Evolutionary conservation across 2,329 filamentous ascomycete species (phyloP).

Genomic region (Penicillium hesseltinei): DNA sequence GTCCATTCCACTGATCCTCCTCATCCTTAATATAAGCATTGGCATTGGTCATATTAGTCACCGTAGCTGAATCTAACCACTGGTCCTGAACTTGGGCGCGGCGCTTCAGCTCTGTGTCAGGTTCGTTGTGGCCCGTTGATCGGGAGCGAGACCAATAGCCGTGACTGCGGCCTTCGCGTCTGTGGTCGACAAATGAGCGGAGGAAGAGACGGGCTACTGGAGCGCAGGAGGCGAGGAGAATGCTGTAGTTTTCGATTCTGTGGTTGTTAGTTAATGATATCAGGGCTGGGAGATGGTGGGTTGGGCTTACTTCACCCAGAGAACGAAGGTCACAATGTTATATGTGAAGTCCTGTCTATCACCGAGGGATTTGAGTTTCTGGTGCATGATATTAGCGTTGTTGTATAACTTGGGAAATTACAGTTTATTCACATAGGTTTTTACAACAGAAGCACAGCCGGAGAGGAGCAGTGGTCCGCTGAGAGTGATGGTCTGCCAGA

Average conservation of each 20-base stretch:
- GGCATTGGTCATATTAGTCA: not conserved
- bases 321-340: conserved; percentile 36
- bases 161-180: conserved; percentile 16
- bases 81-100: conserved; percentile 8
- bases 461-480: conserved; percentile 37
- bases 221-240: conserved; percentile 37
- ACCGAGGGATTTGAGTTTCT: conserved; percentile 36
- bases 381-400: not conserved
- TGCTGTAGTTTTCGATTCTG: conserved; percentile 41
- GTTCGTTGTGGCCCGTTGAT: conserved; percentile 17
- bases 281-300: not conserved
- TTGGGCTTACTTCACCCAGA: conserved; percentile 38
- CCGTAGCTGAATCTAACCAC: conserved; percentile 20
- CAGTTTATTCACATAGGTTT: conserved; percentile 31
- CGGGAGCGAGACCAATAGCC: conserved; percentile 26
- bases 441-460: conserved; percentile 37
- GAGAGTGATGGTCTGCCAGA: conserved; percentile 38
- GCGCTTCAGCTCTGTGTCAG: conserved; percentile 19
- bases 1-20: conserved; percentile 13
- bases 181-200: conserved; percentile 28
- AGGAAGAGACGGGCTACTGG: conserved; percentile 37
- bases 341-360: conserved; percentile 36
- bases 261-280: not conserved
- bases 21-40: conserved; percentile 13
- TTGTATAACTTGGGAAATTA: not conserved